These are phyloP conservation scores for Termitomyces sp. DNA, from an alignment of 768 basidiomycete species.

Conservation along the genomic window DNA sequence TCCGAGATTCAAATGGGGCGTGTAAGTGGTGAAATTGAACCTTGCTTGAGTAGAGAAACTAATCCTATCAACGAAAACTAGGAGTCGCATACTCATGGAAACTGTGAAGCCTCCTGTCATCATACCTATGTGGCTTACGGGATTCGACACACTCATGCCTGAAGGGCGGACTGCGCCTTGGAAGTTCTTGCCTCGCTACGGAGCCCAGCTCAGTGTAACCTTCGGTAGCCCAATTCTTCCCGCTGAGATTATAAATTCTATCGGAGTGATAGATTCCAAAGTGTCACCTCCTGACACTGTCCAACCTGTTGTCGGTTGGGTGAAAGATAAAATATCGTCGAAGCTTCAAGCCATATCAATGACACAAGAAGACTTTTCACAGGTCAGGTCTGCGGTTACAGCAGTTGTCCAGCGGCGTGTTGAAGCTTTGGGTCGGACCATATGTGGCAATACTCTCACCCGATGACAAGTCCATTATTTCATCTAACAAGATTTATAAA, in stretches of 20 bases:
- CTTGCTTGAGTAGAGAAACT: not conserved
- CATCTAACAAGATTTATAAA: not conserved
- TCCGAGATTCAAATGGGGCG: slow-evolving; percentile 90
- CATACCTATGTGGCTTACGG: slow-evolving; percentile 90
- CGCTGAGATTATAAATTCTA: slow-evolving; percentile 23
- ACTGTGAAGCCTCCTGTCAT: slow-evolving; percentile 58
- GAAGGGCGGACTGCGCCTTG: slow-evolving; percentile 73
- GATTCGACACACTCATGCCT: slow-evolving; percentile 87
- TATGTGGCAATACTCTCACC: slow-evolving; percentile 34
- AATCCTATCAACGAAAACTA: slow-evolving; percentile 21
- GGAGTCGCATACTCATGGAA: slow-evolving; percentile 77
- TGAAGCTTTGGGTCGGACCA: slow-evolving; percentile 44
- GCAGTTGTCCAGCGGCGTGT: slow-evolving; percentile 46
- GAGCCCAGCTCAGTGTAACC: slow-evolving; percentile 64
- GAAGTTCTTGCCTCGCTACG: slow-evolving; percentile 61
- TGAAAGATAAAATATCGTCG: slow-evolving; percentile 10
- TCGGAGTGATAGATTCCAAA: slow-evolving; percentile 5
- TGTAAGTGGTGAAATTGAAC: slow-evolving; percentile 49
- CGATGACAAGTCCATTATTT: not conserved
- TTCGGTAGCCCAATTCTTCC: slow-evolving; percentile 71
- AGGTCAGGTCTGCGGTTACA: slow-evolving; percentile 49
- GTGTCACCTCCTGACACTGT: slow-evolving; percentile 2
- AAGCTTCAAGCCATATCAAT: not conserved
- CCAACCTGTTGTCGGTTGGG: slow-evolving; percentile 16
- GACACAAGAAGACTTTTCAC: slow-evolving; percentile 22